phyloP scores from a whole-genome alignment of 441 rosid species.

The Gossypium laxum region DNA sequence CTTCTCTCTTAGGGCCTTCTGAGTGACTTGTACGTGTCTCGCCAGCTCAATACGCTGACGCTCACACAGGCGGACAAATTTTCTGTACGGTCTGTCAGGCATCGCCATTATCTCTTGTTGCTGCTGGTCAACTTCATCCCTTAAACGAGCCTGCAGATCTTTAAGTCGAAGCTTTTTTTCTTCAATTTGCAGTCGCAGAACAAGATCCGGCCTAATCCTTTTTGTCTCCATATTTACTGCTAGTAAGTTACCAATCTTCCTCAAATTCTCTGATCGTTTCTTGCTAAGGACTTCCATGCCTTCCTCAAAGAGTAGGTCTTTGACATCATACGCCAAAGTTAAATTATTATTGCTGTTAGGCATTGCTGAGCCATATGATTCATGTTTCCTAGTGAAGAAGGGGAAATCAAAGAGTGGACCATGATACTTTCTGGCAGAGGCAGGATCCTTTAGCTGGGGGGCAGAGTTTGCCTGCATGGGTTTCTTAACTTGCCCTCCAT shows the following conservation, averaged over 20 bases:
- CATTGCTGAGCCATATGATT: constrained; percentile 69
- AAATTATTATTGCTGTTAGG: constrained; percentile 72
- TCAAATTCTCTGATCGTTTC: constrained; percentile 73
- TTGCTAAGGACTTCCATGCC: constrained; percentile 67
- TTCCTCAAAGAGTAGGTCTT: constrained; percentile 87
- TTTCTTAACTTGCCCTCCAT: constrained; percentile 57
- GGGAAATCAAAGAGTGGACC: constrained; percentile 99
- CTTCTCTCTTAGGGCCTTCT: constrained; percentile 81
- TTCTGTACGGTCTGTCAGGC: constrained; percentile 97
- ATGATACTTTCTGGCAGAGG: constrained; percentile 85
- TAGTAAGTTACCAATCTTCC: constrained; percentile 70
- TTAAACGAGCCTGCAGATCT: constrained; percentile 71
- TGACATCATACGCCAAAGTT: constrained; percentile 76
- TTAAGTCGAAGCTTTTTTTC: constrained; percentile 81
- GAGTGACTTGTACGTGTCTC: constrained; percentile 80
- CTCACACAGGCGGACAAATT: constrained; percentile 93
- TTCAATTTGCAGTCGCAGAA: constrained; percentile 91
- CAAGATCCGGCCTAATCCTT: constrained; percentile 98
- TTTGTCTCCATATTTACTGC: constrained; percentile 88
- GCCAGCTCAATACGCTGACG: constrained; percentile 87
- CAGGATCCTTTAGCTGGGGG: constrained; percentile 59
- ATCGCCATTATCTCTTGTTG: constrained; percentile 99
- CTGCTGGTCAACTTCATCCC: constrained; percentile 90
- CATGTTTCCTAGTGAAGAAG: constrained; percentile 92
- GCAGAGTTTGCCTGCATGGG: constrained; percentile 47